Evolutionary conservation across 345 rosid species (phyloP), one percentile per base, ranked within the genome.

Genomic region (Ricinus communis): DNA sequence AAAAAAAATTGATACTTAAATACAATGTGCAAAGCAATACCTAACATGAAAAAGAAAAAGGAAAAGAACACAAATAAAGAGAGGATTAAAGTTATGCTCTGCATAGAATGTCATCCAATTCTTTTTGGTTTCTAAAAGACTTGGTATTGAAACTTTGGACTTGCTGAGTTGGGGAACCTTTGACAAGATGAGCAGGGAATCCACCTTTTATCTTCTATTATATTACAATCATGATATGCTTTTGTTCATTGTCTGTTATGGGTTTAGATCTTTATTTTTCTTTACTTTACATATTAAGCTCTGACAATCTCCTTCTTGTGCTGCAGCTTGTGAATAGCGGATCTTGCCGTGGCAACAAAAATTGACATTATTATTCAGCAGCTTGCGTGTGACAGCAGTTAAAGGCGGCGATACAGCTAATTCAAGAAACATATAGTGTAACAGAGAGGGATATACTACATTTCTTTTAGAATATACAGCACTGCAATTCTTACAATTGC

Each of bases 81-180:
- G 27, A 38, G 65, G 27, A 61, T n/a, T 18, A 36, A 38, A 55
- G 45, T 59, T 59, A 59, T 30, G 59, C 59, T 55, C 31, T 54
- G 31, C 38, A 33, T 33, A 33, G 38, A 33, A 2, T 9, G 31
- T 55, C 12, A 18, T 59, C 43, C 43, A 59, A 22, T 24, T 24
- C 14, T 54, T 11, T 33, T 8, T 54, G 27, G 59, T 31, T 5
- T 14, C 59, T 24, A 24, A 24, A 54, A 18, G 53, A 18, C 53
- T 18, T 33, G 19, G 53, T 6, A 54, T 55, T 16, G 15, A 28
- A 28, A 28, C n/a, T 57, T 57, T 57, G n/a, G 19, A 57, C 28
- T n/a, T 40, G 31, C 49, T 5, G 31, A 24, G 9, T 22, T 4
- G 36, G 21, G 67, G 22, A 63, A 24, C 33, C 36, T 62, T 62